phyloP scores from a whole-genome alignment of 768 basidiomycete genomes.

The Tephrocybe sp. region DNA sequence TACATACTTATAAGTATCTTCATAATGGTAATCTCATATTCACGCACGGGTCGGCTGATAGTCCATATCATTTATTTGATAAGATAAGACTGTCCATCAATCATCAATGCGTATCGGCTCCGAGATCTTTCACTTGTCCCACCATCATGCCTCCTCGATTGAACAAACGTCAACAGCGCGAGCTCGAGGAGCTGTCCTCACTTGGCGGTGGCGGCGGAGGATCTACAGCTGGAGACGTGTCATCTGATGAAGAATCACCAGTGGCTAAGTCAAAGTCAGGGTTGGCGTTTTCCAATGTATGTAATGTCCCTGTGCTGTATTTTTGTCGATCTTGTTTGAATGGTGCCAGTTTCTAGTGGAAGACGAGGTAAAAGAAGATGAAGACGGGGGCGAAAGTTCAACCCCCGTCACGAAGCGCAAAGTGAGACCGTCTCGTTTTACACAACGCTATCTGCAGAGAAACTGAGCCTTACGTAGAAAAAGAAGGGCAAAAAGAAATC shows the following conservation, averaged over 20 bases:
- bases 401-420: conserved; percentile 36
- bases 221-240: conserved; percentile 26
- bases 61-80: too few species aligned
- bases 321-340: neutral
- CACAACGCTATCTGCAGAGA: too few species aligned
- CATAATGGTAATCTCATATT: too few species aligned
- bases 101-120: too few species aligned
- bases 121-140: too few species aligned
- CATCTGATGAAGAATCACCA: conserved; percentile 43
- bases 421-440: conserved; percentile 24
- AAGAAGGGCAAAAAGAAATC: too few species aligned
- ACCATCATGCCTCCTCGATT: conserved; percentile 66
- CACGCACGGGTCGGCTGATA: too few species aligned
- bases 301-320: neutral
- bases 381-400: conserved; percentile 27
- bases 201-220: conserved; percentile 30
- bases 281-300: conserved; percentile 36
- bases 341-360: conserved; percentile 39
- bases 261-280: conserved; percentile 14
- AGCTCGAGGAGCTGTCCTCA: conserved; percentile 75
- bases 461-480: too few species aligned
- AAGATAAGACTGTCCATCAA: too few species aligned
- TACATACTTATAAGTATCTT: too few species aligned
- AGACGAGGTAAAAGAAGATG: conserved; percentile 4
- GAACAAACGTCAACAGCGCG: conserved; percentile 86